Percentiles rank a stretch among this genome's conserved stretches.
Conservation (phyloP, 164 flowering plant species). For the Chloranthus sessilifolius region DNA sequence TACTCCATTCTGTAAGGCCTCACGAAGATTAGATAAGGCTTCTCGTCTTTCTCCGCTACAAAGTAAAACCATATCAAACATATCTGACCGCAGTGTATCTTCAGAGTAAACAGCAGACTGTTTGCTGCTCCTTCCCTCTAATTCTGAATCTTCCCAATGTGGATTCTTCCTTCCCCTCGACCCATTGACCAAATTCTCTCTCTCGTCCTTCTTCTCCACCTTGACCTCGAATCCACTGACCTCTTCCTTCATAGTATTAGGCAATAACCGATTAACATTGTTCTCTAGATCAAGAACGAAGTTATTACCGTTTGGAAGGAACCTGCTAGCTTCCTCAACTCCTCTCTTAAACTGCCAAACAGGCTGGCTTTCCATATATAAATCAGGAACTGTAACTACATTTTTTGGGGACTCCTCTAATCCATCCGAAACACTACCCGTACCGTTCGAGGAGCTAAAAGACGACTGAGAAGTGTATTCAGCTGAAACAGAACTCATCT, state of each 20-base stretch:
- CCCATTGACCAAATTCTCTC: slow-evolving; percentile 12
- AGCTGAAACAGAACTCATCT: slow-evolving; percentile 4
- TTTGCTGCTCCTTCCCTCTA: slow-evolving; percentile 55
- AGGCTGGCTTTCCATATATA: slow-evolving; percentile 37
- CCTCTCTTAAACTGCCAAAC: slow-evolving; percentile 60
- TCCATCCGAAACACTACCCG: slow-evolving; percentile 31
- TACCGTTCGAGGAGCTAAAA: slow-evolving; percentile 31
- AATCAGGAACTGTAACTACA: slow-evolving; percentile 30
- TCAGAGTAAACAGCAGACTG: slow-evolving; percentile 48
- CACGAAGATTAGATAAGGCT: slow-evolving; percentile 22
- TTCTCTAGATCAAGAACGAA: slow-evolving; percentile 18
- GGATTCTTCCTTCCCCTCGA: slow-evolving; percentile 47
- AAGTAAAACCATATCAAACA: slow-evolving; percentile 63
- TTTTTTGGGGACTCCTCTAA: slow-evolving; percentile 44
- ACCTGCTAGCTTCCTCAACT: slow-evolving; percentile 67
- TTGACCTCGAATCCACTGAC: slow-evolving; percentile 9
- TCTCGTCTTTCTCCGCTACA: slow-evolving; percentile 18
- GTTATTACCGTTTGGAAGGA: slow-evolving; percentile 36
- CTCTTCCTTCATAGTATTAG: slow-evolving; percentile 12
- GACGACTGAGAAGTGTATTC: slow-evolving; percentile 25
- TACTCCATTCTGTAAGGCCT: slow-evolving; percentile 31
- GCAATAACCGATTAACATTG: slow-evolving; percentile 8
- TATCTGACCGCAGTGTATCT: slow-evolving; percentile 27
- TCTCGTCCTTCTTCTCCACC: slow-evolving; percentile 19
- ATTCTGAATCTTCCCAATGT: slow-evolving; percentile 27